Conservation (phyloP, 2,329 filamentous ascomycete genomes). For the Sporothrix inflata region DNA sequence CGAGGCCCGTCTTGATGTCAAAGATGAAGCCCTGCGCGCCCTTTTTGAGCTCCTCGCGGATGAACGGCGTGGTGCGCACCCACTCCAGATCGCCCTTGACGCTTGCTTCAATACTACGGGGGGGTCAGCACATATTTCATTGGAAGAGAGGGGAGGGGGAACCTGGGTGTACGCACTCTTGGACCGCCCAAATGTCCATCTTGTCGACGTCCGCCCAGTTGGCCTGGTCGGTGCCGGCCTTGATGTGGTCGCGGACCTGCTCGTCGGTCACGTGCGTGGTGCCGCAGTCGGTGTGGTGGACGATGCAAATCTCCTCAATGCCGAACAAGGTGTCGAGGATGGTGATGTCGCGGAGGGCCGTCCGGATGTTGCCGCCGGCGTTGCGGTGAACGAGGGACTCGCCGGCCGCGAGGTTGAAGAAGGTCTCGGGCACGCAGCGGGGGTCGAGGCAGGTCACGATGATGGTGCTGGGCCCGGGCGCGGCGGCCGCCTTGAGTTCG, state of each 20-base stretch:
- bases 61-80: constrained; percentile 6
- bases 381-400: constrained; percentile 14
- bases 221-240: not conserved
- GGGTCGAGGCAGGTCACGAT: constrained; percentile 22
- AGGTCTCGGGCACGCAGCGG: constrained; percentile 10
- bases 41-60: constrained; percentile 7
- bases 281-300: constrained; percentile 23
- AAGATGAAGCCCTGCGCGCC: constrained; percentile 3
- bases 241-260: not conserved
- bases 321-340: not conserved
- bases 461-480: not conserved
- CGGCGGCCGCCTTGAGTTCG: not conserved
- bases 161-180: too few relatives aligned
- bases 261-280: not conserved
- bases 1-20: constrained; percentile 17
- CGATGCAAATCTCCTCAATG: not conserved
- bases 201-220: constrained; percentile 4
- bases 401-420: not conserved
- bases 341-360: constrained; percentile 1
- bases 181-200: not conserved
- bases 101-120: not conserved
- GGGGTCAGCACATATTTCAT: not conserved
- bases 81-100: constrained; percentile 15
- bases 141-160: too few relatives aligned
- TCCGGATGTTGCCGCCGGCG: constrained; percentile 12